Conservation (phyloP, 495 filamentous ascomycete species). For the Pyrenopolyporus hunteri region DNA sequence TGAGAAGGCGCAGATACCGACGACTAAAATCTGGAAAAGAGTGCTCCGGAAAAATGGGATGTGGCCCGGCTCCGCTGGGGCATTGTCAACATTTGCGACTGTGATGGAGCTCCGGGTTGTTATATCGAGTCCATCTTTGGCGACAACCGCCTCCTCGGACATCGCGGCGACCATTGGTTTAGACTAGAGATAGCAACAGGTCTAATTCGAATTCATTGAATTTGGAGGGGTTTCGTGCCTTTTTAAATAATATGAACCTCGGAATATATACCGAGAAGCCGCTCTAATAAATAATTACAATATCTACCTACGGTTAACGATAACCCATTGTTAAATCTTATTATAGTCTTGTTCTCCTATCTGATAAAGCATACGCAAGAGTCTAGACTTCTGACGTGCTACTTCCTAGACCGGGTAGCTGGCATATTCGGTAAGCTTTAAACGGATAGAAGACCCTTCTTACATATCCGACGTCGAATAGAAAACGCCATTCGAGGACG, state of each 20-base stretch:
- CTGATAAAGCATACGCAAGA: background rate
- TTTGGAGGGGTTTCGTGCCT: no score
- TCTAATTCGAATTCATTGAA: background rate
- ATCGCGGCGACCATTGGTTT: background rate
- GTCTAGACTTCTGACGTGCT: slow-evolving; percentile 13
- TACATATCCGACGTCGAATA: background rate
- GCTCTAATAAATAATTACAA: no score
- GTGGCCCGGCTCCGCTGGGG: background rate
- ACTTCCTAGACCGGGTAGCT: background rate
- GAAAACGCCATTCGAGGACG: background rate
- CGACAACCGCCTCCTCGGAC: slow-evolving; percentile 5
- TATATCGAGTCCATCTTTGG: slow-evolving; percentile 8
- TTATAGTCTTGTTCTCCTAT: background rate
- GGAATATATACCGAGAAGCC: no score
- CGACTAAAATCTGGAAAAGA: slow-evolving; percentile 34
- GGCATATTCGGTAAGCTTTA: background rate
- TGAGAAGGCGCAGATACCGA: slow-evolving; percentile 33
- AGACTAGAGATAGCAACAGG: background rate
- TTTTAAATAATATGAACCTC: no score
- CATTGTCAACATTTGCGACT: background rate
- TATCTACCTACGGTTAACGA: no score
- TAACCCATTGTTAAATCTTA: background rate
- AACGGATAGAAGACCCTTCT: background rate
- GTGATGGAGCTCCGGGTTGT: background rate
- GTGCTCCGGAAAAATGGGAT: slow-evolving; percentile 29